Base-by-base conservation (phyloP, 192 early-diverging fungal species). In the Haplosporangium gracile region DNA sequence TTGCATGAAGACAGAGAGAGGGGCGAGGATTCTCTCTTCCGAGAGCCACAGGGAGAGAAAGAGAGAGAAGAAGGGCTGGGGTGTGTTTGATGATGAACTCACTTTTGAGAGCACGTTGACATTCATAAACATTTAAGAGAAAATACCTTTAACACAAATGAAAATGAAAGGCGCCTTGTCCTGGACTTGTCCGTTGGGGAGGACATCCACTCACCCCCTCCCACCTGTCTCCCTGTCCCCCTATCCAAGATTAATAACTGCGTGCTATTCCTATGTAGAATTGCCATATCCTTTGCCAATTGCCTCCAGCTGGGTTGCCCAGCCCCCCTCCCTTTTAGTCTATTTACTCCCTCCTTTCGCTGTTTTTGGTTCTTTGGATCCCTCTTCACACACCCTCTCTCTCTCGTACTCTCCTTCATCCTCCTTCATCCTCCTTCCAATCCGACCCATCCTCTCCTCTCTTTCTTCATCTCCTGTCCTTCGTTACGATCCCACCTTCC, bases 11-110 rank as follows among this genome's bases (percentile, higher is more conserved):
- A 68, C 4, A 34, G 65, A 68, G 65, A 68, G 65, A 11, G 38
- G 42, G 40, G 39, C 32, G 39, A 70, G 39, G 32, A 20, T 6
- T 40, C 16, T 20, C n/a, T 24, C 49, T 29, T 43, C 57, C 1
- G 57, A 65, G 29, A 65, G 60, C 11, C 1, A 65, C 29, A 32
- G 26, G 15, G 26, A 24, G 10, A 11, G 60, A 34, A 9, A 63
- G 18, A 49, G 13, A 34, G 16, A 29, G 38, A 34, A 5, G 26
- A 34, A 32, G 60, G 26, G 26, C 9, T 34, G n/a, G 60, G 26
- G 60, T 65, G 60, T 65, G 60, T 65, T 65, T 65, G 60, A 65
- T 65, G 60, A 65, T 65, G 60, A 65, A 65, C 29, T 13, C 24
- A 20, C n/a, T 11, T 22, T 63, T 65, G 60, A 65, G 60, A 65